Evolutionary conservation across 371 early-diverging fungal genomes (phyloP), one percentile per base, ranked within the genome.

Genomic region (Mortierella sp.): DNA sequence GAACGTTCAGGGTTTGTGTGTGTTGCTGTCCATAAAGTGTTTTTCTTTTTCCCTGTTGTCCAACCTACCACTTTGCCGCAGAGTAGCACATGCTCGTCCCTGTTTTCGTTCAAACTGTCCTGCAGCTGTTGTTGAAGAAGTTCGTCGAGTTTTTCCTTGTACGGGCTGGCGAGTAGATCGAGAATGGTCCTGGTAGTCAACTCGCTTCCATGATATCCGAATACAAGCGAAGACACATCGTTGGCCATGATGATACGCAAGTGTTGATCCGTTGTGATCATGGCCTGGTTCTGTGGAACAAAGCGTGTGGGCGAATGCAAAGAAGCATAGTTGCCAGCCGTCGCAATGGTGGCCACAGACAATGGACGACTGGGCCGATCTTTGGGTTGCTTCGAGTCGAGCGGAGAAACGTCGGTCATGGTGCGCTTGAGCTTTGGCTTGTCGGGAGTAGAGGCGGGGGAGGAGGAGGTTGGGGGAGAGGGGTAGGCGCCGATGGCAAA

Each of bases 51-150:
- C 24, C 3, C 28, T 56, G 25, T n/a, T 25, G 21, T n/a, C 44
- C 41, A 50, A 81, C 81, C 49, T 82, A 90, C 90, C 81, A 90
- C 87, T 71, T 86, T 85, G 49, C 89, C 90, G 54, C 88, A 88
- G 53, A 88, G 85, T 43, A 90, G 71, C 29, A 85, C 87, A 59
- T 68, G 71, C 43, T 83, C 71, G 46, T 79, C 73, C 46, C 54
- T 56, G 63, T 50, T 54, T 41, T 67, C 60, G 48, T 28, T 25
- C 52, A 55, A 51, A 13, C 29, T 54, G 12, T 80, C 79, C 48
- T 80, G 67, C 41, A 68, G 61, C 53, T 81, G 78, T 45, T 80
- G 79, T 22, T 45, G 67, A 54, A 86, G 81, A 44, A 81, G 63
- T 17, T 69, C 78, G 22, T 81, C 82, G 40, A 84, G 73, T 52